Base-by-base conservation (phyloP, 352 stramenopile genomes). In the Phytophthora sojae region DNA sequence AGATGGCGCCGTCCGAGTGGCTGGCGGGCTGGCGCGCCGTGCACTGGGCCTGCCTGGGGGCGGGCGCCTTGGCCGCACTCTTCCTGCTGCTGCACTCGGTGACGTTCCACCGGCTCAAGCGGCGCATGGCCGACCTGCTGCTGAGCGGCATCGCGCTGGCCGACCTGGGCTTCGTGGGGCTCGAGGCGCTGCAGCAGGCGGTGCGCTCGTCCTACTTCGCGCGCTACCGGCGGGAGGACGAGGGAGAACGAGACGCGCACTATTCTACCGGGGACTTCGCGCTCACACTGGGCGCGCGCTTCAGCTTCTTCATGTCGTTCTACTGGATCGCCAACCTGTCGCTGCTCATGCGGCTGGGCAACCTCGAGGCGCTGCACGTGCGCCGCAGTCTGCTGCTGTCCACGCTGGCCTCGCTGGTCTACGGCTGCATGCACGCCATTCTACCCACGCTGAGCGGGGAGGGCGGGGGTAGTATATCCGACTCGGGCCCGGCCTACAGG, bases 291-390 rank as follows among this genome's bases (percentile, higher is more conserved):
- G 59, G 90, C n/a, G 71, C 75, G 17, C 85, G 85, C 57, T 87
- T 85, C 61, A 71, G 76, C 57, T 89, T 93, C 70, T 91, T 91
- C 78, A 91, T 89, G 80, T 93, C 85, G 45, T 63, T 93, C 32
- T 93, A 85, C 57, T 93, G 85, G 85, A 79, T 91, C 67, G 63
- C 81, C 39, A 91, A 81, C 55, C 75, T 93, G 30, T 93, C 85
- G 75, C 64, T 91, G 73, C 78, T 91, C 65, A 83, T 93, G 78
- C 81, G 85, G 47, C 61, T 89, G 21, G 82, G 83, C 47, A 83
- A 77, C 29, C 57, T 89, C 45, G 81, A 93, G 49, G 69, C 76
- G 29, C 78, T 91, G 14, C 80, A 90, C 56, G 65, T 82, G 39
- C 75, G 75, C 2, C 76, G 75, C 23, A 91, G 75, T 54, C 73